Conservation (phyloP, 371 early-diverging fungal genomes). For the Apophysomyces elegans region DNA sequence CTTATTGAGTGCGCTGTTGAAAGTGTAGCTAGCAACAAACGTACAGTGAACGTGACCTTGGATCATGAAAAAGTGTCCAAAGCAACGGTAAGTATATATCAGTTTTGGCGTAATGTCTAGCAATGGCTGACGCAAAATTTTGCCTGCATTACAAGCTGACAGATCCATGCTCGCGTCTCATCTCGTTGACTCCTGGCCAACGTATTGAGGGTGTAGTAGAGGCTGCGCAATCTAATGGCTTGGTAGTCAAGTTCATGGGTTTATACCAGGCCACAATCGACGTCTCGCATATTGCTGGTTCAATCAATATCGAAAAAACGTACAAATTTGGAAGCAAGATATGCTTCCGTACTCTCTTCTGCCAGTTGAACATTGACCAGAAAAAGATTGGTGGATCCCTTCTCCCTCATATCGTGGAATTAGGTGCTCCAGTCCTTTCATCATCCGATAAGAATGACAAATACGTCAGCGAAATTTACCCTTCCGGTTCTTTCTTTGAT, state of each 20-base stretch:
- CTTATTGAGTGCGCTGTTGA: conserved; percentile 60
- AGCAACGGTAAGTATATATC: conserved; percentile 41
- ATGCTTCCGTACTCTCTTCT: conserved; percentile 68
- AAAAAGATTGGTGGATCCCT: conserved; percentile 62
- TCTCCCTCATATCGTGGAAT: conserved; percentile 51
- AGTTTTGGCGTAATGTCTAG: too few species aligned
- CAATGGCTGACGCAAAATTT: neutral
- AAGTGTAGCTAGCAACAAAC: conserved; percentile 52
- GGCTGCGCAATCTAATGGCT: conserved; percentile 58
- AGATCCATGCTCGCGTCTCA: conserved; percentile 56
- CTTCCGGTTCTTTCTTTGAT: conserved; percentile 67
- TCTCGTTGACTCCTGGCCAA: conserved; percentile 69
- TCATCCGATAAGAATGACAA: conserved; percentile 24
- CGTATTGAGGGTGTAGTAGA: conserved; percentile 61
- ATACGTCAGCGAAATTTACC: conserved; percentile 39
- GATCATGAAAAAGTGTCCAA: conserved; percentile 58
- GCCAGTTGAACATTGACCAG: conserved; percentile 53
- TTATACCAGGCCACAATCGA: conserved; percentile 66
- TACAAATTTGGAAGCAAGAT: conserved; percentile 62
- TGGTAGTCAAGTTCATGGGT: conserved; percentile 70
- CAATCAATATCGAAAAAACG: conserved; percentile 45
- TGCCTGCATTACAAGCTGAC: conserved; percentile 24
- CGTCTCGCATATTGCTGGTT: conserved; percentile 55
- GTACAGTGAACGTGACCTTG: conserved; percentile 63
- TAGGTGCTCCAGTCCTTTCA: conserved; percentile 25